A percentile compares a stretch with the other conserved stretches of the same genome.
Conservation (phyloP, 768 basidiomycete species). For the Tulasnella calospora region DNA sequence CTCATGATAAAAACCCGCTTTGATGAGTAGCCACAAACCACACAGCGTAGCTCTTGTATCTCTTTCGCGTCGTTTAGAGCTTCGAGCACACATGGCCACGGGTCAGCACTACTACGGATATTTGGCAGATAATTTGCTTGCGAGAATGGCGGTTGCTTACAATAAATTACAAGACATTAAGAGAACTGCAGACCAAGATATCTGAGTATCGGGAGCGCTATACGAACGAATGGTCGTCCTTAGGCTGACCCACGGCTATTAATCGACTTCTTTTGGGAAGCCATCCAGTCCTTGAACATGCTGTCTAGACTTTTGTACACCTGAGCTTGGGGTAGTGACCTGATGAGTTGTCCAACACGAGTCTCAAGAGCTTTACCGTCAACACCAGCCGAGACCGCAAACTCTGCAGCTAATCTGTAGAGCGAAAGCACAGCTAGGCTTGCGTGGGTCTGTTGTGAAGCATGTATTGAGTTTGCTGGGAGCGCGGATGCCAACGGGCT, state of each 20-base stretch:
- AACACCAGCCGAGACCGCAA: constrained; percentile 60
- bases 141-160: not conserved
- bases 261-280: constrained; percentile 2
- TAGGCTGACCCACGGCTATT: not conserved
- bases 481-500: constrained; percentile 34
- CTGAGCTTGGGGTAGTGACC: constrained; percentile 79
- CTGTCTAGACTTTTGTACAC: constrained; percentile 90
- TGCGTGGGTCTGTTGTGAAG: constrained; percentile 87
- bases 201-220: not conserved
- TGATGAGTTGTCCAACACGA: constrained; percentile 80
- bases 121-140: not conserved
- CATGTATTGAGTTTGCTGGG: constrained; percentile 72
- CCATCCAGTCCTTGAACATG: constrained; percentile 71
- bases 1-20: too few relatives aligned
- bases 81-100: not conserved
- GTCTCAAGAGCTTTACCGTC: constrained; percentile 62
- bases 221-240: not conserved
- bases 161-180: not conserved
- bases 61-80: too few relatives aligned
- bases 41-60: too few relatives aligned
- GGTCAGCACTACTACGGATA: not conserved
- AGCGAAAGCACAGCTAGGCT: constrained; percentile 89
- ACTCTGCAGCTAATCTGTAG: constrained; percentile 78
- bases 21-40: too few relatives aligned
- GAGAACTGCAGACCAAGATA: not conserved